A percentile compares a stretch with the other conserved stretches of the same genome.
Conservation (phyloP, 2,329 filamentous ascomycete genomes). For the Phyllosticta citribraziliensis region DNA sequence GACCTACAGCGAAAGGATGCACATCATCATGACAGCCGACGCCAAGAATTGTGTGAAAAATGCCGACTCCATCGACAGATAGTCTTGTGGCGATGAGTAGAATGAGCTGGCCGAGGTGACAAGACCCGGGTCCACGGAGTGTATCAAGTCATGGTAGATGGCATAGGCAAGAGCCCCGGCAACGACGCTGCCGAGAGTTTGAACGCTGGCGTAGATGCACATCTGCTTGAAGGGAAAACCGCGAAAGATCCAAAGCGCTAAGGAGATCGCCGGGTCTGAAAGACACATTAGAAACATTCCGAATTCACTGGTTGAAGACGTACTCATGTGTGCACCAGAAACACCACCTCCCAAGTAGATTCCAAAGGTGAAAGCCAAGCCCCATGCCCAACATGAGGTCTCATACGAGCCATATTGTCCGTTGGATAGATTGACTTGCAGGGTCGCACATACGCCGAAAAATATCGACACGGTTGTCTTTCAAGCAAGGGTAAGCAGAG, state of each 20-base stretch:
- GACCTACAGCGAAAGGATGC: constrained; percentile 21
- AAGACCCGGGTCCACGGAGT: constrained; percentile 13
- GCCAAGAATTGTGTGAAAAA: constrained; percentile 31
- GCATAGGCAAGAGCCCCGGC: constrained; percentile 27
- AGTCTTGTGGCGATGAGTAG: constrained; percentile 21
- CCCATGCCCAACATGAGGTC: constrained; percentile 30
- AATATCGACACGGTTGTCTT: constrained; percentile 6
- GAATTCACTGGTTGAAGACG: background rate
- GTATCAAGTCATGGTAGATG: constrained; percentile 28
- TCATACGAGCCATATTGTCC: constrained; percentile 8
- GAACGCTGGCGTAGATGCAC: constrained; percentile 22
- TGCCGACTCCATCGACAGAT: constrained; percentile 21
- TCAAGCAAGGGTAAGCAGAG: background rate
- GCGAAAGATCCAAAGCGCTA: constrained; percentile 27
- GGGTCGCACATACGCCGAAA: constrained; percentile 4
- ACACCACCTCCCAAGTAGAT: constrained; percentile 39
- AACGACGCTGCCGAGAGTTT: constrained; percentile 26
- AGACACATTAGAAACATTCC: background rate
- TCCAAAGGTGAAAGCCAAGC: constrained; percentile 44
- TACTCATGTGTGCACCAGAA: constrained; percentile 37
- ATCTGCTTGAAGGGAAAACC: constrained; percentile 24
- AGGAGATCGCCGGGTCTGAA: constrained; percentile 33
- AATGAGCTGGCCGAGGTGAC: constrained; percentile 18
- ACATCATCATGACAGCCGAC: constrained; percentile 20
- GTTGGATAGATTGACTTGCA: background rate